Percentiles rank a stretch among this genome's conserved stretches.
phyloP scores from a whole-genome alignment of 1,139 yeast species.

The Yamadazyma pseudoaaseri region DNA sequence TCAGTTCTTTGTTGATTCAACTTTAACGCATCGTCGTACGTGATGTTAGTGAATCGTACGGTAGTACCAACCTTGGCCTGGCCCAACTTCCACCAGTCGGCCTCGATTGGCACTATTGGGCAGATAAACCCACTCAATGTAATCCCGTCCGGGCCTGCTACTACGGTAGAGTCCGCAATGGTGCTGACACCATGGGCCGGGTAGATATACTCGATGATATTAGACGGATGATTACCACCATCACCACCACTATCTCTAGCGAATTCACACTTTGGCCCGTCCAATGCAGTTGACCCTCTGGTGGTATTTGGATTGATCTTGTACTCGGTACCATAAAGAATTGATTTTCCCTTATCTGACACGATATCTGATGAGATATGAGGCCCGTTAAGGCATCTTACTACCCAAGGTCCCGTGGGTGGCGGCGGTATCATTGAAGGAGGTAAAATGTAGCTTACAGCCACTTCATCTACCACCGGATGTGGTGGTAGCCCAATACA shows the following conservation, averaged over 20 bases:
- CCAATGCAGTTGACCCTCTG: slow-evolving; percentile 7
- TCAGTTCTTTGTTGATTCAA: slow-evolving; percentile 16
- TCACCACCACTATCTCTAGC: slow-evolving; percentile 7
- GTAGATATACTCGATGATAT: slow-evolving; percentile 8
- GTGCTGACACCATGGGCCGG: slow-evolving; percentile 7
- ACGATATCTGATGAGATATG: slow-evolving; percentile 6
- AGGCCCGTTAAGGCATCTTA: slow-evolving; percentile 8
- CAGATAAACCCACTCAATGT: slow-evolving; percentile 31
- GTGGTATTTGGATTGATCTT: slow-evolving; percentile 5
- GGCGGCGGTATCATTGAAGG: slow-evolving; percentile 8
- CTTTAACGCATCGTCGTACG: slow-evolving; percentile 23
- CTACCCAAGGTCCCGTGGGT: slow-evolving; percentile 2
- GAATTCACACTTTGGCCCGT: slow-evolving; percentile 7
- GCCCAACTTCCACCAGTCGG: slow-evolving; percentile 33
- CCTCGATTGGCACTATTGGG: slow-evolving; percentile 23
- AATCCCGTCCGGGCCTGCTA: slow-evolving; percentile 23
- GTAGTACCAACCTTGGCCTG: slow-evolving; percentile 25
- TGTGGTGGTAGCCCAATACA: slow-evolving; percentile 4
- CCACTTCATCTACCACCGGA: not conserved
- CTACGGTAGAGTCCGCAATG: slow-evolving; percentile 8
- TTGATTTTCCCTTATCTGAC: slow-evolving; percentile 4
- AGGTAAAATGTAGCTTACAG: slow-evolving; percentile 16
- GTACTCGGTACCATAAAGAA: slow-evolving; percentile 5
- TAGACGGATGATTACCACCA: slow-evolving; percentile 9
- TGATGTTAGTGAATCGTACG: slow-evolving; percentile 19